Evolutionary conservation across 495 filamentous ascomycete species (phyloP).

Genomic region (Corynascus novoguineensis): DNA sequence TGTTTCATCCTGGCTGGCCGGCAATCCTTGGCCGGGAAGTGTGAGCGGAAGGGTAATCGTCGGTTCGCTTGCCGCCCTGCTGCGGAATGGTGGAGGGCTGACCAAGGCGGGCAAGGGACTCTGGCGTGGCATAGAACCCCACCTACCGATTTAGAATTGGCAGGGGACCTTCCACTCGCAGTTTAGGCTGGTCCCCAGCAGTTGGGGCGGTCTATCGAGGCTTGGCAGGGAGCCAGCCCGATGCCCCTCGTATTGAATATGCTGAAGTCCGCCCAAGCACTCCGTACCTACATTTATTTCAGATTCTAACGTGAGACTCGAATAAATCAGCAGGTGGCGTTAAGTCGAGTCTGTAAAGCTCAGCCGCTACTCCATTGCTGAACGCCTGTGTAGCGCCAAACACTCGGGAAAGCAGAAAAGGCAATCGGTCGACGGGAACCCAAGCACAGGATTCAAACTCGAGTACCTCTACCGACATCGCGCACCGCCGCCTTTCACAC

Average conservation of each 20-base stretch:
- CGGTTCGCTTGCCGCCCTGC: too few species aligned
- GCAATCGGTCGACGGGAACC: too few species aligned
- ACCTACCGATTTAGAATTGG: neutral
- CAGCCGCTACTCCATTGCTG: too few species aligned
- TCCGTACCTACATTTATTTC: neutral
- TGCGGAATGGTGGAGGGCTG: too few species aligned
- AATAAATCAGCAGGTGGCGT: neutral
- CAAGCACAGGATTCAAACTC: too few species aligned
- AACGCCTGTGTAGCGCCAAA: neutral
- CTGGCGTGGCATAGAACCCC: too few species aligned
- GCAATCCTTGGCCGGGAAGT: too few species aligned
- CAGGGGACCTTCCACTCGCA: neutral
- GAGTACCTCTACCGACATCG: neutral
- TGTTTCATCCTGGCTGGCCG: neutral
- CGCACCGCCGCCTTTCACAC: neutral
- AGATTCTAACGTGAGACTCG: neutral
- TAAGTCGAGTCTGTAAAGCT: too few species aligned
- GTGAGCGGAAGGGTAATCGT: too few species aligned
- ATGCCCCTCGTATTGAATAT: neutral
- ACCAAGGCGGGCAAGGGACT: too few species aligned
- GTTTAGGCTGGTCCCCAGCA: neutral
- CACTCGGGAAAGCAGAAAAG: neutral
- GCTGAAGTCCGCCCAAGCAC: neutral
- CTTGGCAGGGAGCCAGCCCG: neutral
- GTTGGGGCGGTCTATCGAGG: neutral